Conservation (phyloP, 495 filamentous ascomycete genomes). For the Neurospora hispaniola region DNA sequence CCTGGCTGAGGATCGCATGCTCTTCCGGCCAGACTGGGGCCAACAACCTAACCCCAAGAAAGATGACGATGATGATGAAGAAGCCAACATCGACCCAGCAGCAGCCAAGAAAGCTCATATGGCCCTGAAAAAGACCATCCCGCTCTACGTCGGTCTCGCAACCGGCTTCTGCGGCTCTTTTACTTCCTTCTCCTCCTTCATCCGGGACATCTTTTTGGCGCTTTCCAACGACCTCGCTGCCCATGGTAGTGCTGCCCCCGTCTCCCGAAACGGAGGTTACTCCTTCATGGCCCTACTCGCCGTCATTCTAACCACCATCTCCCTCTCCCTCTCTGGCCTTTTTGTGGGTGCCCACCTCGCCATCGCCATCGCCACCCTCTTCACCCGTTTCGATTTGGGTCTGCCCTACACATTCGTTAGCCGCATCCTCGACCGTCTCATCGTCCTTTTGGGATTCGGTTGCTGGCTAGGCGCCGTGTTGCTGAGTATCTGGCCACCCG, state of each 20-base stretch:
- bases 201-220: conserved; percentile 75
- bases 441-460: conserved; percentile 54
- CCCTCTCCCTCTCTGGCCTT: conserved; percentile 57
- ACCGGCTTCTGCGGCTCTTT: conserved; percentile 92
- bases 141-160: conserved; percentile 82
- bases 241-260: too few species aligned
- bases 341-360: conserved; percentile 71
- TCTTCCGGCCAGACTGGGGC: conserved; percentile 64
- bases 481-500: conserved; percentile 64
- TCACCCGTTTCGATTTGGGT: conserved; percentile 33
- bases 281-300: conserved; percentile 70
- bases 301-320: conserved; percentile 56
- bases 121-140: conserved; percentile 67
- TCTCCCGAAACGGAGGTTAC: conserved; percentile 61
- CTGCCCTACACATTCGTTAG: conserved; percentile 48
- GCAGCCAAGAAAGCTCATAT: conserved; percentile 5
- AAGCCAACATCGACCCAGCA: too few species aligned
- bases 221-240: conserved; percentile 51
- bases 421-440: conserved; percentile 49
- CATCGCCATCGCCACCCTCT: conserved; percentile 39
- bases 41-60: conserved; percentile 17
- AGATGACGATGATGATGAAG: conserved; percentile 13
- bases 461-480: conserved; percentile 74
- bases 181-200: conserved; percentile 86
- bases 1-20: conserved; percentile 59